phyloP scores from a whole-genome alignment of 208 protist genomes.

The Leishmania tropica region DNA sequence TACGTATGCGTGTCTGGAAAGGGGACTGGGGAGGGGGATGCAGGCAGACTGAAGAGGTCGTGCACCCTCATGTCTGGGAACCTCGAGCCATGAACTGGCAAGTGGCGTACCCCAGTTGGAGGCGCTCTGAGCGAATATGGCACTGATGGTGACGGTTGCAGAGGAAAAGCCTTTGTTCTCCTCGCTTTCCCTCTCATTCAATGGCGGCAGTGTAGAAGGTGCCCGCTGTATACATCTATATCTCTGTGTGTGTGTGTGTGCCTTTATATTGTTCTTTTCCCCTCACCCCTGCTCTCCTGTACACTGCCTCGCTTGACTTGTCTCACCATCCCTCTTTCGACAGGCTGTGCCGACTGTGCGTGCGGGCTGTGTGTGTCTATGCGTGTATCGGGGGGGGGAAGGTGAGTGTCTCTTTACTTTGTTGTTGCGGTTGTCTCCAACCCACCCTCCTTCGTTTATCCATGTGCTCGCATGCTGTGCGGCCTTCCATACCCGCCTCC shows the following conservation, averaged over 20 bases:
- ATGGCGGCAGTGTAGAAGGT: not conserved
- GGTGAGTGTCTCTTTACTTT: not conserved
- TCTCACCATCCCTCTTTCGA: not conserved
- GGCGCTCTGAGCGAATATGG: not conserved
- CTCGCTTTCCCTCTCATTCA: not conserved
- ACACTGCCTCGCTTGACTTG: not conserved
- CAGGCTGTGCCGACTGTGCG: not conserved
- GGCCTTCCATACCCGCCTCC: too few species aligned
- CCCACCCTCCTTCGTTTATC: too few species aligned
- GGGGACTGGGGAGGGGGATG: not conserved
- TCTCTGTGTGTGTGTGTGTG: constrained; percentile 1
- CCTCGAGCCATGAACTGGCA: not conserved
- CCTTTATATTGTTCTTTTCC: too few species aligned
- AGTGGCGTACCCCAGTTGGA: not conserved
- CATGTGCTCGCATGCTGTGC: not conserved
- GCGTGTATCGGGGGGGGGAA: not conserved
- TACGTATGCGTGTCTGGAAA: not conserved
- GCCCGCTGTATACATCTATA: not conserved
- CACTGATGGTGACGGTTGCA: not conserved
- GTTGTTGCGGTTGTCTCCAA: too few species aligned
- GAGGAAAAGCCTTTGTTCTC: not conserved
- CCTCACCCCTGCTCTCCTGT: not conserved
- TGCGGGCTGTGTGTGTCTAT: not conserved
- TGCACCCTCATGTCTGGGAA: not conserved
- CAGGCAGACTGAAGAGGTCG: not conserved